These are phyloP conservation scores for Nitzschia putrida DNA, from an alignment of 108 stramenopile genomes.

Conservation along the genomic window DNA sequence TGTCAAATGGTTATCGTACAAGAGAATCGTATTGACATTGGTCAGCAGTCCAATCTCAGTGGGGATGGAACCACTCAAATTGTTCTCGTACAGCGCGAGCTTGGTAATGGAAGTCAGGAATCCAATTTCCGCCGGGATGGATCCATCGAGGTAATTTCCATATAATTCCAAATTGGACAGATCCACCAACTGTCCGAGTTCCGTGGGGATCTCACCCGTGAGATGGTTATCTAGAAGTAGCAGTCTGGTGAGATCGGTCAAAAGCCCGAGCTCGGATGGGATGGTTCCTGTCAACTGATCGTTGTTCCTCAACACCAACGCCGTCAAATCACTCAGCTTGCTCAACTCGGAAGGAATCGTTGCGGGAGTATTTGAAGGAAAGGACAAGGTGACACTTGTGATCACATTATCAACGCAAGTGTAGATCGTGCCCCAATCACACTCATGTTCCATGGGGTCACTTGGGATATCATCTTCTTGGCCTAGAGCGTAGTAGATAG, in stretches of 20 bases:
- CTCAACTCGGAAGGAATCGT: conserved; percentile 48
- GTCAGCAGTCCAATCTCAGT: conserved; percentile 39
- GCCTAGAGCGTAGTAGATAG: no score
- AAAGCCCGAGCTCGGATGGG: conserved; percentile 2
- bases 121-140: conserved; percentile 22
- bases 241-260: conserved; percentile 11
- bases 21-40: background rate
- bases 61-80: conserved; percentile 45
- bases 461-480: no score
- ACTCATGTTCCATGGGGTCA: no score
- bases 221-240: conserved; percentile 18
- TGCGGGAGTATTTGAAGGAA: conserved; percentile 4
- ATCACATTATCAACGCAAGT: no score
- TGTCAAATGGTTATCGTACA: conserved; percentile 4
- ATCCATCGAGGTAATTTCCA: conserved; percentile 3
- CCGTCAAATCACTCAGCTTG: conserved; percentile 32
- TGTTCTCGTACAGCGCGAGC: background rate
- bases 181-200: conserved; percentile 42
- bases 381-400: no score
- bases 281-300: conserved; percentile 12
- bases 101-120: background rate
- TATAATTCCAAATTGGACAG: conserved; percentile 8
- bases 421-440: no score
- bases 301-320: conserved; percentile 21
- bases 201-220: conserved; percentile 46